A percentile compares a stretch with the other conserved stretches of the same genome.
phyloP scores from a whole-genome alignment of 2,329 filamentous ascomycete species.

The Colletotrichum sp. region DNA sequence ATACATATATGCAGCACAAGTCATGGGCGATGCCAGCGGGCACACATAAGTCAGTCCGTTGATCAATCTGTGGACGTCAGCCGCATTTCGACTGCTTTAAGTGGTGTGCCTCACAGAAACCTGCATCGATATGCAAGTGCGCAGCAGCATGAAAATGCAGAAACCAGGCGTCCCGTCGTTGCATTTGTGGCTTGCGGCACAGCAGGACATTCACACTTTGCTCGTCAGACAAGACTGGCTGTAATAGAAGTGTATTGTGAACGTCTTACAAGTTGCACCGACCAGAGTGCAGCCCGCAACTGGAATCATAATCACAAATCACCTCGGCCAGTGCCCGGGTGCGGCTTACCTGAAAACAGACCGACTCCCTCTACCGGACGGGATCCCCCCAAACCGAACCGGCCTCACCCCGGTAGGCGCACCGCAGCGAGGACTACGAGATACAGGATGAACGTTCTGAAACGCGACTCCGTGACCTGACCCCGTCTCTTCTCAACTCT shows the following conservation, averaged over 20 bases:
- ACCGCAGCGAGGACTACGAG: not conserved
- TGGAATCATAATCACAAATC: not conserved
- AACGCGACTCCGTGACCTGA: not conserved
- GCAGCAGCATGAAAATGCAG: slow-evolving; percentile 8
- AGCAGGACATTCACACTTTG: not conserved
- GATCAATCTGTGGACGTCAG: not conserved
- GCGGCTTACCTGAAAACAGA: not conserved
- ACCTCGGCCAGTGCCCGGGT: not conserved
- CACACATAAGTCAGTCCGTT: not conserved
- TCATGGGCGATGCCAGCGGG: not conserved
- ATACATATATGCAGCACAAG: not conserved
- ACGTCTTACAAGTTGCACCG: not conserved
- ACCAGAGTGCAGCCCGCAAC: not conserved
- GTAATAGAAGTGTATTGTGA: not conserved
- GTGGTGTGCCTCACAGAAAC: not conserved
- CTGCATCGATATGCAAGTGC: not conserved
- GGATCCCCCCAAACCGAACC: not conserved
- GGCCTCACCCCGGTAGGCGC: not conserved
- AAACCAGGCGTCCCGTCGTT: not conserved
- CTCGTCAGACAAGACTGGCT: not conserved
- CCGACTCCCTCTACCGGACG: not conserved
- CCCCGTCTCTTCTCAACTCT: not conserved
- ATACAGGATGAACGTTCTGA: slow-evolving; percentile 8
- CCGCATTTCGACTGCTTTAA: not conserved
- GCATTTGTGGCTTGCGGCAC: not conserved